Conservation (phyloP, 2,329 filamentous ascomycete genomes). For the Venturia asperata region DNA sequence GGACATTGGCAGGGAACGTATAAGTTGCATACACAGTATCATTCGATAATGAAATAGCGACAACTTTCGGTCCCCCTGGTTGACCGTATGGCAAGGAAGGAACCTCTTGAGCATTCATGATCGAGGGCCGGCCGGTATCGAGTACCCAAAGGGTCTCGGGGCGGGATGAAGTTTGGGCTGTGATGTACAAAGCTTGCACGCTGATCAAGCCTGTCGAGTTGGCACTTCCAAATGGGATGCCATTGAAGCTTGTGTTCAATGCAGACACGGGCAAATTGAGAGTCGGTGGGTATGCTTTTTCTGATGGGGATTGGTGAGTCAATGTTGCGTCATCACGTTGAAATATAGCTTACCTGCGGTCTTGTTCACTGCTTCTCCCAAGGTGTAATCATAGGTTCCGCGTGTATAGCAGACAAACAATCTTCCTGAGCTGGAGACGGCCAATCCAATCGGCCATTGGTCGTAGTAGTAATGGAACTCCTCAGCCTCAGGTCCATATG, state of each 20-base stretch:
- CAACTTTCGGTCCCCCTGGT: slow-evolving; percentile 44
- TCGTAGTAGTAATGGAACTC: slow-evolving; percentile 46
- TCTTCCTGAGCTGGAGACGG: background rate
- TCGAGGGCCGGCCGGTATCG: slow-evolving; percentile 44
- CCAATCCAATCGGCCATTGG: slow-evolving; percentile 41
- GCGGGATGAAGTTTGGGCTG: slow-evolving; percentile 27
- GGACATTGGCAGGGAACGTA: slow-evolving; percentile 38
- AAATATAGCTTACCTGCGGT: slow-evolving; percentile 41
- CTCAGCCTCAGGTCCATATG: slow-evolving; percentile 39
- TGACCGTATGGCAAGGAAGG: slow-evolving; percentile 39
- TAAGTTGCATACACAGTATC: slow-evolving; percentile 45
- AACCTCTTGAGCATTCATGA: slow-evolving; percentile 30
- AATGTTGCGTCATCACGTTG: slow-evolving; percentile 37
- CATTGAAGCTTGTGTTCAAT: slow-evolving; percentile 37
- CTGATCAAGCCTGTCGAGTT: slow-evolving; percentile 45
- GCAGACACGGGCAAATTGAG: slow-evolving; percentile 45
- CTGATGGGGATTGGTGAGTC: slow-evolving; percentile 28
- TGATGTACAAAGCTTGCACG: slow-evolving; percentile 47
- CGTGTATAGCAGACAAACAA: slow-evolving; percentile 30
- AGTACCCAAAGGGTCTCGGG: slow-evolving; percentile 47
- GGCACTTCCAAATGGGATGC: slow-evolving; percentile 41
- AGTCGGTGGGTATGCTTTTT: slow-evolving; percentile 24
- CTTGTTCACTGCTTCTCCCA: slow-evolving; percentile 1
- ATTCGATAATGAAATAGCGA: slow-evolving; percentile 42
- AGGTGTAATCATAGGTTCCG: slow-evolving; percentile 42